Conservation (phyloP, 73 alveolate genomes). For the Paramecium sonneborni region DNA sequence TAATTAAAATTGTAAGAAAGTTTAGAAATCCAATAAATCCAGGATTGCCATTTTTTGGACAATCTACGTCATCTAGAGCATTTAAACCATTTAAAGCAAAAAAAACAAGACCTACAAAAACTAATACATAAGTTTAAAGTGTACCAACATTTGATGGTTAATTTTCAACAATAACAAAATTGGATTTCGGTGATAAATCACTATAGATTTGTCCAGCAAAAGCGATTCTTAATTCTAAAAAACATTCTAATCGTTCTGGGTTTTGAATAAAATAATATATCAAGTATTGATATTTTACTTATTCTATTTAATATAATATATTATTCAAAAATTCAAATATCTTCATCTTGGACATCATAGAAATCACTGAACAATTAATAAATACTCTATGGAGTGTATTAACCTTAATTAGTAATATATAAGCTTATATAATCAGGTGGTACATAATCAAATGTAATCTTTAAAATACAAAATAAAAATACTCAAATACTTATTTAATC, state of each 20-base stretch:
- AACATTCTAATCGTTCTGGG: neutral
- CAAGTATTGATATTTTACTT: neutral
- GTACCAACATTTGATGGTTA: constrained; percentile 26
- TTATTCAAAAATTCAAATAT: neutral
- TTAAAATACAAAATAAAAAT: neutral
- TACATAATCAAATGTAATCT: constrained; percentile 21
- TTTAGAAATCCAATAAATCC: constrained; percentile 40
- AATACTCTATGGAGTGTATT: neutral
- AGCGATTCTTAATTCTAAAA: neutral
- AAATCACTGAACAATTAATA: neutral
- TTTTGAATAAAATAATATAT: neutral
- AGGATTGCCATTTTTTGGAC: constrained; percentile 31
- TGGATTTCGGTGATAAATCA: neutral
- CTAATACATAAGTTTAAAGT: neutral
- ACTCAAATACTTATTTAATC: neutral
- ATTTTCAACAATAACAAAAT: constrained; percentile 28
- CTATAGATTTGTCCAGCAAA: constrained; percentile 44
- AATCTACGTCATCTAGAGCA: neutral
- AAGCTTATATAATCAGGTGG: constrained; percentile 6
- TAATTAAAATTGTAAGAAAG: neutral
- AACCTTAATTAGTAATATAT: constrained; percentile 5
- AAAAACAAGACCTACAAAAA: neutral
- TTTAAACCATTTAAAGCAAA: constrained; percentile 19
- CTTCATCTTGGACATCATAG: neutral
- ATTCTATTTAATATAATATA: neutral